These are phyloP conservation scores for Metschnikowia koreensis DNA, from an alignment of 805 yeast genomes.

Conservation along the genomic window DNA sequence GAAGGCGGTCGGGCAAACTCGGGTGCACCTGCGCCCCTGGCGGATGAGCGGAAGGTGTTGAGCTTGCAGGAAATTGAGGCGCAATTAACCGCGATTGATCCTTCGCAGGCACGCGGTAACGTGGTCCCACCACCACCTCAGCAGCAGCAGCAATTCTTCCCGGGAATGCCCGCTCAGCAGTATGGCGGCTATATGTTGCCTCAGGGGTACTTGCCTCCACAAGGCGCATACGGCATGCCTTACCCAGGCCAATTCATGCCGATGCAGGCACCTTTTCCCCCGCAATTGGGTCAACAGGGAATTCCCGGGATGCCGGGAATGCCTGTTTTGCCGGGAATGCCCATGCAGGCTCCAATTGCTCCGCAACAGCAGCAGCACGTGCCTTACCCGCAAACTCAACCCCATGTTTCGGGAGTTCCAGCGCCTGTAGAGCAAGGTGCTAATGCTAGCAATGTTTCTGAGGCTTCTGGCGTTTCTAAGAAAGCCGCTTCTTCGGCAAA, in stretches of 20 bases:
- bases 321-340: slow-evolving; percentile 19
- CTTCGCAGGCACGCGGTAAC: slow-evolving; percentile 24
- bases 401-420: slow-evolving; percentile 14
- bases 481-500: neutral
- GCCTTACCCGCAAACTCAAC: neutral
- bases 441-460: neutral
- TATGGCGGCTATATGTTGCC: slow-evolving; percentile 43
- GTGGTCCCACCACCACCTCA: slow-evolving; percentile 18
- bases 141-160: slow-evolving; percentile 30
- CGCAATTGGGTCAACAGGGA: slow-evolving; percentile 21
- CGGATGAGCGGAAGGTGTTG: slow-evolving; percentile 46
- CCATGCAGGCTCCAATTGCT: slow-evolving; percentile 7
- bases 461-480: neutral
- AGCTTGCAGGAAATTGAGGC: slow-evolving; percentile 87
- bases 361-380: slow-evolving; percentile 18
- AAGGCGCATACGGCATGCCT: slow-evolving; percentile 32
- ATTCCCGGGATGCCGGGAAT: slow-evolving; percentile 24
- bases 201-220: slow-evolving; percentile 36
- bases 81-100: slow-evolving; percentile 53
- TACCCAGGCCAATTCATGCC: slow-evolving; percentile 26
- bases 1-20: neutral
- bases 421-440: neutral
- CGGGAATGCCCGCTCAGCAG: slow-evolving; percentile 30
- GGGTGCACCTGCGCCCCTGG: neutral
- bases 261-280: slow-evolving; percentile 13